Base-by-base conservation (phyloP, 441 rosid species). In the Macaranga tanarius region DNA sequence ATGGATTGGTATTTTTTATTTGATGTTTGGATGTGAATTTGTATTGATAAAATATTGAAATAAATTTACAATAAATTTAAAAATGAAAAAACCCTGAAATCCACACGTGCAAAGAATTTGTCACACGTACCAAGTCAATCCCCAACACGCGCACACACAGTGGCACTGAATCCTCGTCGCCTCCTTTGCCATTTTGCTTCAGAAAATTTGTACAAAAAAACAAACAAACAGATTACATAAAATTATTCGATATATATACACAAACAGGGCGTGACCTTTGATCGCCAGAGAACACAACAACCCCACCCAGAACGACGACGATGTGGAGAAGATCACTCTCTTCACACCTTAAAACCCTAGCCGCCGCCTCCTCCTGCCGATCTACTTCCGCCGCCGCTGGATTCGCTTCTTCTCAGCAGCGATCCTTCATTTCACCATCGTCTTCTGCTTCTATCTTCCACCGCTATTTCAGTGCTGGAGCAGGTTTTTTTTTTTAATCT, bases 241-340 rank as follows among this genome's bases (percentile, higher is more conserved):
- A 34, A 34, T 4, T 31, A 34, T 34, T 34, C 38, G n/a, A n/a
- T n/a, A 34, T 34, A 34, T 34, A 34, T 9, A 1, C 12, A 34
- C 40, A 15, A 8, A 0, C 34, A 68, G 80, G 70, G 77, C 23
- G 82, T 38, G 83, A 83, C 86, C 89, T 80, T 79, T 76, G 83
- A 87, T 73, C 82, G 70, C 19, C n/a, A 74, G 54, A 56, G 77
- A 76, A 73, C 76, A 79, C 63, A 65, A 5, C 9, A 12, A 17
- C 73, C 0, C 59, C 38, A 23, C 10, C 63, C 63, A 26, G 25
- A 47, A 58, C 74, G 58, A 70, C 73, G 64, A 85, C 74, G 80
- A 94, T 94, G 98, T 94, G 98, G 99, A 89, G 94, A 85, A 84
- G 92, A 81, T 65, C 85, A 73, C 76, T 82, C 64, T 79, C 84